Percentiles rank a stretch among this genome's conserved stretches.
These are phyloP conservation scores for Talaromyces albobiverticillius DNA, from an alignment of 2,329 filamentous ascomycete species.

Conservation along the genomic window DNA sequence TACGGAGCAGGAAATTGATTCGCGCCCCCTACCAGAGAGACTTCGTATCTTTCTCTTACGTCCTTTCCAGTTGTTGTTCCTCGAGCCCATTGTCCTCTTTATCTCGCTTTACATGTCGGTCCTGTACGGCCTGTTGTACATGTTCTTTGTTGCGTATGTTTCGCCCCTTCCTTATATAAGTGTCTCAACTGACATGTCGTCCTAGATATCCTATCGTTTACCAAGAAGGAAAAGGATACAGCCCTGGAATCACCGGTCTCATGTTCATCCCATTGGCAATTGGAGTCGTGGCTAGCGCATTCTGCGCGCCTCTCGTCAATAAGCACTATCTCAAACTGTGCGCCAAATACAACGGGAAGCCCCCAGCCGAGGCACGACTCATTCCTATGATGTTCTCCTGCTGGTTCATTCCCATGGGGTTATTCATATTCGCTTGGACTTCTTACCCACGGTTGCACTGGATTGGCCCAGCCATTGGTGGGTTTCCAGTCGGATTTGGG, in stretches of 20 bases:
- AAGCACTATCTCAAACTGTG: slow-evolving; percentile 70
- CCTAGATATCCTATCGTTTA: slow-evolving; percentile 59
- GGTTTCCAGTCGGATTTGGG: slow-evolving; percentile 71
- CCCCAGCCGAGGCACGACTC: slow-evolving; percentile 73
- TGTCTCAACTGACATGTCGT: slow-evolving; percentile 17
- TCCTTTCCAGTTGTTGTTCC: slow-evolving; percentile 81
- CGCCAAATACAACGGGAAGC: slow-evolving; percentile 64
- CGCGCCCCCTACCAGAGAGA: slow-evolving; percentile 65
- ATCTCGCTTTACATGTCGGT: slow-evolving; percentile 84
- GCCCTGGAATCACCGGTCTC: slow-evolving; percentile 68
- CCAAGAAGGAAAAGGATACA: slow-evolving; percentile 75
- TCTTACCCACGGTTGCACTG: slow-evolving; percentile 65
- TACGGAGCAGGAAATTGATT: slow-evolving; percentile 77
- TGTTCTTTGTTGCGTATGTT: slow-evolving; percentile 54
- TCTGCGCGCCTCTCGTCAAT: slow-evolving; percentile 71
- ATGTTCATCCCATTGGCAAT: slow-evolving; percentile 85
- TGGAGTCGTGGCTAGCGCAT: slow-evolving; percentile 67
- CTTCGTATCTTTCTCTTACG: slow-evolving; percentile 73
- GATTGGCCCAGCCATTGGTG: slow-evolving; percentile 70
- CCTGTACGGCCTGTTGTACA: slow-evolving; percentile 53
- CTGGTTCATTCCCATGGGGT: slow-evolving; percentile 67
- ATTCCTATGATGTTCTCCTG: slow-evolving; percentile 79
- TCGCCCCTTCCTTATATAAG: slow-evolving; percentile 29
- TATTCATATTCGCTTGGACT: slow-evolving; percentile 68
- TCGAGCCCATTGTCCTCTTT: slow-evolving; percentile 80